A percentile compares a stretch with the other conserved stretches of the same genome.
Conservation (phyloP, 495 filamentous ascomycete species). For the Xylaria cubensis region DNA sequence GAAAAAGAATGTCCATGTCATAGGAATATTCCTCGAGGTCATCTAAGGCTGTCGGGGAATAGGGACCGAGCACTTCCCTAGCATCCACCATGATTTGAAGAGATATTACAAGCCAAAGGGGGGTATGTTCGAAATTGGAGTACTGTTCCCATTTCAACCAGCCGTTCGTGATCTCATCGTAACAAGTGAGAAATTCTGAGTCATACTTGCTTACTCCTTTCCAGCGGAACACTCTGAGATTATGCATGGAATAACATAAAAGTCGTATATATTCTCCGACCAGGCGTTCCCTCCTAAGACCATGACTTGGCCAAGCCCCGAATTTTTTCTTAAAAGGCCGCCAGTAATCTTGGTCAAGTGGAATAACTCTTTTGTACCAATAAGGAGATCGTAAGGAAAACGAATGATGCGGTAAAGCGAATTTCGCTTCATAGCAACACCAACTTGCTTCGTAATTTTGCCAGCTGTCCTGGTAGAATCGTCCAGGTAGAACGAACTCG, state of each 20-base stretch:
- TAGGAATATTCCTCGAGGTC: background rate
- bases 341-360: background rate
- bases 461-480: background rate
- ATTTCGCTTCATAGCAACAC: conserved; percentile 4
- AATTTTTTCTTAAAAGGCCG: background rate
- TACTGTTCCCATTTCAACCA: background rate
- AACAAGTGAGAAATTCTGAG: background rate
- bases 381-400: too few species aligned
- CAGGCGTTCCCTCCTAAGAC: background rate
- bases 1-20: background rate
- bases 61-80: background rate
- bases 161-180: conserved; percentile 12
- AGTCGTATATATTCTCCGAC: background rate
- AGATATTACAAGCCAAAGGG: conserved; percentile 4
- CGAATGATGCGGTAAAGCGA: background rate
- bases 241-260: background rate
- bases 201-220: background rate
- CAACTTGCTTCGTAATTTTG: background rate
- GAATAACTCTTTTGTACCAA: too few species aligned
- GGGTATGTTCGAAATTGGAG: background rate
- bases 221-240: background rate
- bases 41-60: background rate
- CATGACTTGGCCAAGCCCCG: background rate
- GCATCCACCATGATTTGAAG: conserved; percentile 20
- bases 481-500: too few species aligned